A percentile compares a stretch with the other conserved stretches of the same genome.
Evolutionary conservation across 352 stramenopile species (phyloP).

Genomic region (Pythium volutum): DNA sequence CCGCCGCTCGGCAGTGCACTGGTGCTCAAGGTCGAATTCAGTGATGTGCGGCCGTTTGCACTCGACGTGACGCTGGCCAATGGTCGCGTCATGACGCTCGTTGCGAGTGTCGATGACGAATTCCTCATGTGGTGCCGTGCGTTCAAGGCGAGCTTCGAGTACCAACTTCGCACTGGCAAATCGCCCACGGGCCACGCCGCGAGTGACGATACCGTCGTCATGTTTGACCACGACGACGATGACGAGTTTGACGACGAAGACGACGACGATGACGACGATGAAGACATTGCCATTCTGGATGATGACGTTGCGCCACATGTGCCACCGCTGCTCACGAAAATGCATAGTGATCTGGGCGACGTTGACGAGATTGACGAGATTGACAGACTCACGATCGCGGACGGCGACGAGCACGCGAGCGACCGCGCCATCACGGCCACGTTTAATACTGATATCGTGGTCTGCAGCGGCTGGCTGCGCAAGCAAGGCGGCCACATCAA

Average conservation of each 20-base stretch:
- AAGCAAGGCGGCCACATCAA: slow-evolving; percentile 84
- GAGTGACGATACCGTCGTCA: slow-evolving; percentile 30
- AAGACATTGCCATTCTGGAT: slow-evolving; percentile 15
- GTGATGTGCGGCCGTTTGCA: slow-evolving; percentile 64
- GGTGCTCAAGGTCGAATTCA: slow-evolving; percentile 50
- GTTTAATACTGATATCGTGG: slow-evolving; percentile 38
- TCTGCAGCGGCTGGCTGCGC: slow-evolving; percentile 73
- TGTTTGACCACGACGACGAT: slow-evolving; percentile 52
- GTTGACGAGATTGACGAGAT: slow-evolving; percentile 15
- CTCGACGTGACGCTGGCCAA: slow-evolving; percentile 63
- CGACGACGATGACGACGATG: slow-evolving; percentile 12
- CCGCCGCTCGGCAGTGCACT: slow-evolving; percentile 44
- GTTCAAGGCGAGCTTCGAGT: slow-evolving; percentile 46
- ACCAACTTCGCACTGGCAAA: slow-evolving; percentile 10
- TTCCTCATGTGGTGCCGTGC: slow-evolving; percentile 59
- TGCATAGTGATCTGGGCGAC: slow-evolving; percentile 14
- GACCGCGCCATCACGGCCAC: slow-evolving; percentile 7
- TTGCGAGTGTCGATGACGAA: slow-evolving; percentile 46
- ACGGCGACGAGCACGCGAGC: background rate
- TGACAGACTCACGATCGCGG: background rate
- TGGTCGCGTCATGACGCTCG: slow-evolving; percentile 59
- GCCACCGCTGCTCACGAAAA: slow-evolving; percentile 7
- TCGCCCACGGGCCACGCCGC: slow-evolving; percentile 24
- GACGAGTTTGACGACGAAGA: slow-evolving; percentile 19
- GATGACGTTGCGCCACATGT: background rate